phyloP scores from a whole-genome alignment of 495 filamentous ascomycete species.

The Lindgomyces ingoldianus region DNA sequence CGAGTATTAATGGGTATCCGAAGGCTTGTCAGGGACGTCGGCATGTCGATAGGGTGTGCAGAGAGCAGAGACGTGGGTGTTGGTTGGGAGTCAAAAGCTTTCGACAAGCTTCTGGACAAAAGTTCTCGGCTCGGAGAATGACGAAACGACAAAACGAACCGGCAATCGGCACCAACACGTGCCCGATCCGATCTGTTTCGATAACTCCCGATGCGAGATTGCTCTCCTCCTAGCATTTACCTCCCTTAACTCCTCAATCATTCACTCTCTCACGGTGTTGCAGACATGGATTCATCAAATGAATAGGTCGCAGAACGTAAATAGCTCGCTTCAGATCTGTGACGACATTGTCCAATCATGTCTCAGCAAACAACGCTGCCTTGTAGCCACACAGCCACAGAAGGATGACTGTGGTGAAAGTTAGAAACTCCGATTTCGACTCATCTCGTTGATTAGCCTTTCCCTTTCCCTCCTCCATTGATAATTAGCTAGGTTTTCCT shows the following conservation, averaged over 20 bases:
- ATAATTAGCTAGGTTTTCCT: neutral
- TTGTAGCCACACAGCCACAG: too few species aligned
- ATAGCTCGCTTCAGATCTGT: neutral
- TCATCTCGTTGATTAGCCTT: neutral
- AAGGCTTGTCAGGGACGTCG: neutral
- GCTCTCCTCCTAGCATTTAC: too few species aligned
- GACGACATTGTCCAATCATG: neutral
- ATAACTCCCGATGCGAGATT: too few species aligned
- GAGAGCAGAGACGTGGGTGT: neutral
- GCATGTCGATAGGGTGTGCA: conserved; percentile 1
- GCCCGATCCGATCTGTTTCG: neutral
- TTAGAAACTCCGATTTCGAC: neutral
- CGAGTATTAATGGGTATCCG: neutral
- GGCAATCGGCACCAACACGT: conserved; percentile 5
- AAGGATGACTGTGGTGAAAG: neutral
- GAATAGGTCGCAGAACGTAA: too few species aligned
- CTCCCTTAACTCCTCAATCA: too few species aligned
- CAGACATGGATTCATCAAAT: too few species aligned
- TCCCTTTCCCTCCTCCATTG: neutral
- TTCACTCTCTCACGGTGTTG: too few species aligned
- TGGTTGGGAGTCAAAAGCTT: neutral
- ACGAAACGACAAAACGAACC: neutral
- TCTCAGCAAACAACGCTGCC: neutral
- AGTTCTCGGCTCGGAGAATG: neutral
- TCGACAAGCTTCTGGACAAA: neutral